Evolutionary conservation across 1,284 basidiomycete genomes (phyloP).

Genomic region (Wallemia mellicola): DNA sequence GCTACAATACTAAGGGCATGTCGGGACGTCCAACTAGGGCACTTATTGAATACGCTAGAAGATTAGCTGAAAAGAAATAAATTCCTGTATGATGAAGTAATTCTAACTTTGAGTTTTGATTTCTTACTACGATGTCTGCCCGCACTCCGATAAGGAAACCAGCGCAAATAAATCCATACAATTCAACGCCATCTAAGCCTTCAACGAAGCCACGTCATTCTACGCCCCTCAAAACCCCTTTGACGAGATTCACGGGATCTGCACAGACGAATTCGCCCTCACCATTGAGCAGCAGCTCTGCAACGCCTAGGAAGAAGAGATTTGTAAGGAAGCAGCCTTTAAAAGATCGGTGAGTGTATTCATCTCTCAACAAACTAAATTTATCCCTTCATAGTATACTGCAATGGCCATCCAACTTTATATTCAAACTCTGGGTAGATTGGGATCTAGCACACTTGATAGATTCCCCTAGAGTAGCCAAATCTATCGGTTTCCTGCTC

Average conservation of each 20-base stretch:
- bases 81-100: background rate
- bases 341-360: background rate
- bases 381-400: background rate
- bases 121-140: background rate
- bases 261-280: background rate
- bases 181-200: background rate
- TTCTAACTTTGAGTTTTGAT: background rate
- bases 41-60: conserved; percentile 12
- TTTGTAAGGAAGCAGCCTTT: background rate
- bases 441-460: background rate
- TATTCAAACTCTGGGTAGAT: background rate
- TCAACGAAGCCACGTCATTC: background rate
- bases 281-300: background rate
- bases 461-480: background rate
- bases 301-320: background rate
- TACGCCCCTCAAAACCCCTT: background rate
- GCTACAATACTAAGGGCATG: conserved; percentile 27
- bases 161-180: background rate
- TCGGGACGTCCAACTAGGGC: conserved; percentile 46
- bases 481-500: background rate
- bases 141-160: background rate
- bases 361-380: background rate
- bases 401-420: background rate
- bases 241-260: background rate
- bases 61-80: background rate